phyloP scores from a whole-genome alignment of 108 stramenopile genomes.

The Fistulifera pelliculosa region DNA sequence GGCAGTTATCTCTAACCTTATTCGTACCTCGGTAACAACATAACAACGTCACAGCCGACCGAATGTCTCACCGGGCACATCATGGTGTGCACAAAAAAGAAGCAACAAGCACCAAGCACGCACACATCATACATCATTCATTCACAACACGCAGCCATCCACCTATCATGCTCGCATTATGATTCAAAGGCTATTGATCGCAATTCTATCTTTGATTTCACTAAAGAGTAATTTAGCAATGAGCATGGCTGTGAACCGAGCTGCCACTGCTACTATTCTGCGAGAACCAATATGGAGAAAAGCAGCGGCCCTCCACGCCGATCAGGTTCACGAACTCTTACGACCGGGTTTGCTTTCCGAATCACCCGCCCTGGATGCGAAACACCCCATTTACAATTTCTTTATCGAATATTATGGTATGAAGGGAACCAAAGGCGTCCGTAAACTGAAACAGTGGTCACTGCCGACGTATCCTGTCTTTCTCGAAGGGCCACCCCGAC shows the following conservation, averaged over 20 bases:
- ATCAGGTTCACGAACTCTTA: not conserved
- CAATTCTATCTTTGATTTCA: not conserved
- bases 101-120: no score
- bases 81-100: no score
- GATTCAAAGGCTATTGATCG: not conserved
- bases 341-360: not conserved
- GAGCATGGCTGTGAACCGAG: not conserved
- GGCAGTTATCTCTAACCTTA: no score
- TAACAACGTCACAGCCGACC: no score
- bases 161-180: not conserved
- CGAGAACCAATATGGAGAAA: not conserved
- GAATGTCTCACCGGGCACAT: no score
- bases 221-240: not conserved
- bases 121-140: no score
- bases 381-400: constrained; percentile 79
- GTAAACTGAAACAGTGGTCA: constrained; percentile 52
- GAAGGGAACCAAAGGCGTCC: constrained; percentile 54
- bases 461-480: constrained; percentile 23
- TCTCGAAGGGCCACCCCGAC: constrained; percentile 45
- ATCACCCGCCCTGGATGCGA: constrained; percentile 51
- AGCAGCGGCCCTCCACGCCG: not conserved
- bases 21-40: no score
- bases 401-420: constrained; percentile 81
- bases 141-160: not conserved
- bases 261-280: not conserved